Evolutionary conservation across 2,329 filamentous ascomycete species (phyloP), one percentile per base, ranked within the genome.

Genomic region (Pseudogymnoascus sp.): DNA sequence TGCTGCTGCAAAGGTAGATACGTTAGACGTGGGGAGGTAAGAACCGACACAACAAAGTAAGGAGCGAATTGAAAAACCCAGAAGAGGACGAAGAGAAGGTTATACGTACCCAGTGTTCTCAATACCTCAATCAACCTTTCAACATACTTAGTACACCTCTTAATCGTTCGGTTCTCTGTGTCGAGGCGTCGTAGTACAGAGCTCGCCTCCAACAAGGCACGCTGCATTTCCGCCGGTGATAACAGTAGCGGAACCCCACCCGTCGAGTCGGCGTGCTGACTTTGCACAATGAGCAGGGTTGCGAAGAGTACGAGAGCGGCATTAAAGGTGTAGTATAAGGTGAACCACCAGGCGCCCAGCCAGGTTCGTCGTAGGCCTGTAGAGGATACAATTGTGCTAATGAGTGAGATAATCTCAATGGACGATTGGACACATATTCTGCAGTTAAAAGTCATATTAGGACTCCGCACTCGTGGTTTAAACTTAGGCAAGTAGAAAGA

Each of bases 341-440:
- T 71, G 64, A 76, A 78, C 74, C 75, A 77, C 75, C 76, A 77
- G 5, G 75, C 75, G 2, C 75, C 76, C 2, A 77, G 68, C 65
- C 21, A 65, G 59, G 17, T 63, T 64, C 62, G 50, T 10, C 42
- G 53, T 19, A 65, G 60, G n/a, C 63, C 64, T 1, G 65, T 64
- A 3, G 67, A 65, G 31, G 62, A 59, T 2, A 75, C 64, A 46
- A 73, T 70, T 7, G 64, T 65, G 56, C 69, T 64, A 23, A 74
- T 69, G 19, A 74, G 69, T 21, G 72, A 67, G 44, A 78, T 73
- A 11, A 76, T 76, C 29, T 70, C 67, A 44, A 72, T 71, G 10
- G 76, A 74, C 1, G 70, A 70, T 56, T 73, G 66, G 7, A 68
- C 65, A 60, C 71, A 74, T 38, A 73, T 66, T 40, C 37, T 40